Conservation (phyloP, 2,329 filamentous ascomycete species). For the Biscogniauxia mediterranea region DNA sequence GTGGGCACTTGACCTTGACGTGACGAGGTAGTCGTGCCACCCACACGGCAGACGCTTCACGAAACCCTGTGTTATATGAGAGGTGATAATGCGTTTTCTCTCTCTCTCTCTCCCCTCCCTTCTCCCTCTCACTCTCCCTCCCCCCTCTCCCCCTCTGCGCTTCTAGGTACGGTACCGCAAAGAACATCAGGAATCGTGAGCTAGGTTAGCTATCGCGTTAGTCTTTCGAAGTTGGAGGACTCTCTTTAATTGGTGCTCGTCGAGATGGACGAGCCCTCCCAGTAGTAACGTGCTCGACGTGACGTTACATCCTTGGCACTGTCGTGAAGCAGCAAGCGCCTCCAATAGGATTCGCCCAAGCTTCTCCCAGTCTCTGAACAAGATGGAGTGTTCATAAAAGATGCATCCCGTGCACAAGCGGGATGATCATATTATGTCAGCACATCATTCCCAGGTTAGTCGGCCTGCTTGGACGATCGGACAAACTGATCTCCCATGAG, state of each 20-base stretch:
- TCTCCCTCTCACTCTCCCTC: not conserved
- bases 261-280: conserved; percentile 4
- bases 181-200: not conserved
- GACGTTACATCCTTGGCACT: conserved; percentile 26
- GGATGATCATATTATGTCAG: conserved; percentile 12
- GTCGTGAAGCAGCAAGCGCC: conserved; percentile 5
- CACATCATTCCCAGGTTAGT: not conserved
- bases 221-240: not conserved
- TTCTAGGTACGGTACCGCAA: conserved; percentile 2
- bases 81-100: conserved; percentile 10
- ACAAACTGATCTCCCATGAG: conserved; percentile 4
- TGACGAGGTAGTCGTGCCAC: conserved; percentile 8
- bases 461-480: not conserved
- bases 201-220: not conserved
- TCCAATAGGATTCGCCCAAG: conserved; percentile 12
- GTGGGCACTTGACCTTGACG: not conserved
- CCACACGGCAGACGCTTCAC: conserved; percentile 12
- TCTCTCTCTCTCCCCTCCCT: not conserved
- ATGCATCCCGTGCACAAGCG: not conserved
- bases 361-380: not conserved
- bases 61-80: conserved; percentile 9
- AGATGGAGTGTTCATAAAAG: conserved; percentile 5
- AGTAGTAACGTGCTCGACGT: conserved; percentile 11
- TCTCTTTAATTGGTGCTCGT: conserved; percentile 14
- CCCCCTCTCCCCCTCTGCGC: not conserved